Base-by-base conservation (phyloP, 306 rosid genomes). In the Lagenaria siceraria region DNA sequence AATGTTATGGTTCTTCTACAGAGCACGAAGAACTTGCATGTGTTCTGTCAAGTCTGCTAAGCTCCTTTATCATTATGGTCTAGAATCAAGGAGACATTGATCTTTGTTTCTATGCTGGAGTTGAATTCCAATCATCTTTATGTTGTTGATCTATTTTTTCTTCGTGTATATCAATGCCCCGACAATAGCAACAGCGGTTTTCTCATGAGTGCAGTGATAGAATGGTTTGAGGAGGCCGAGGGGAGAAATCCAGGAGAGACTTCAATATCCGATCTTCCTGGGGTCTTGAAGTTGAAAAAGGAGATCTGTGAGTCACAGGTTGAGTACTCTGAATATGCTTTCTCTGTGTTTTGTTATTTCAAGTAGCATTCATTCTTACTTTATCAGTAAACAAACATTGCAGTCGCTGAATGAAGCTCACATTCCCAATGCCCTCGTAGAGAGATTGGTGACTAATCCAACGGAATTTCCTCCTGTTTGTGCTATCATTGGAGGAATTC, bases 391-490 rank as follows among this genome's bases (percentile, higher is more conserved):
- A 74, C 69, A 58, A 78, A 54, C 56, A 48, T 71, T 79, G 80
- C 93, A 92, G 98, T 90, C 96, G 40, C 71, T 96, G 75, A 83
- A 79, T 63, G 97, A 92, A 79, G 88, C 90, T 46, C 91, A 79
- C 60, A 84, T 92, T 65, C 97, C 98, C 14, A 87, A 89, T 80
- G 53, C 71, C 25, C 90, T 96, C 31, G 83, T 96, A 1, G 96
- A 88, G 86, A 92, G 96, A 84, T 74, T 90, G 88, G 88, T 90
- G 46, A 63, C 89, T 3, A 76, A 81, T 73, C 74, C 85, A 53
- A 80, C 76, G 43, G 98, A 96, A 82, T 96, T 92, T 78, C 99
- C 99, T n/a, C 98, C 99, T 0, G 97, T 96, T 82, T 90, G 98
- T 83, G 97, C 98, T 69, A 79, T 96, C 49, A 77, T 96, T 43